A percentile compares a stretch with the other conserved stretches of the same genome.
phyloP scores from a whole-genome alignment of 2,329 filamentous ascomycete genomes.

The Fusarium cicatricum region DNA sequence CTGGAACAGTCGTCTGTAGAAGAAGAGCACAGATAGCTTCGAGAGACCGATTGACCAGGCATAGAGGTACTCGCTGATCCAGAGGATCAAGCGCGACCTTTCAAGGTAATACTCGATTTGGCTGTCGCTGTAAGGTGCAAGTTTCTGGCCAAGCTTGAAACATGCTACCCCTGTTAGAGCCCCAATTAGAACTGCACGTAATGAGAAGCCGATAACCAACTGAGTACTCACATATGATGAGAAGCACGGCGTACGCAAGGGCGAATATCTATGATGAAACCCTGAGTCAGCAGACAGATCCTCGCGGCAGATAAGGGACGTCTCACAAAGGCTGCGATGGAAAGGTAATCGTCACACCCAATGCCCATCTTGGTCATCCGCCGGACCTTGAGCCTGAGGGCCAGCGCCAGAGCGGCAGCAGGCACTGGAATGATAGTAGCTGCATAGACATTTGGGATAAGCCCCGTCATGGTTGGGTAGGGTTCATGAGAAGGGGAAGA shows the following conservation, averaged over 20 bases:
- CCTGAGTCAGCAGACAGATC: not conserved
- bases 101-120: conserved; percentile 19
- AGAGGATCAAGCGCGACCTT: conserved; percentile 26
- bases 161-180: conserved; percentile 19
- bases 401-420: conserved; percentile 25
- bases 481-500: not conserved
- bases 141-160: conserved; percentile 24
- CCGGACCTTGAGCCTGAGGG: conserved; percentile 29
- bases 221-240: conserved; percentile 24
- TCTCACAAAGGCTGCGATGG: conserved; percentile 29
- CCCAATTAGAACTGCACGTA: not conserved
- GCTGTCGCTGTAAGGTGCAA: conserved; percentile 8
- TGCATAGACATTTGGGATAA: conserved; percentile 34
- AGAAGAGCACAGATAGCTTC: conserved; percentile 42
- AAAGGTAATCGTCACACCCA: conserved; percentile 31
- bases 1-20: conserved; percentile 44
- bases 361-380: conserved; percentile 36
- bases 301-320: not conserved
- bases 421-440: conserved; percentile 31
- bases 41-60: conserved; percentile 40
- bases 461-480: conserved; percentile 24
- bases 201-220: too few species aligned
- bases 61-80: conserved; percentile 32
- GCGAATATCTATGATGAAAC: conserved; percentile 19
- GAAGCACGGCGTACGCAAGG: conserved; percentile 20